A percentile compares a stretch with the other conserved stretches of the same genome.
Conservation (phyloP, 306 rosid species). For the Neltuma alba region DNA sequence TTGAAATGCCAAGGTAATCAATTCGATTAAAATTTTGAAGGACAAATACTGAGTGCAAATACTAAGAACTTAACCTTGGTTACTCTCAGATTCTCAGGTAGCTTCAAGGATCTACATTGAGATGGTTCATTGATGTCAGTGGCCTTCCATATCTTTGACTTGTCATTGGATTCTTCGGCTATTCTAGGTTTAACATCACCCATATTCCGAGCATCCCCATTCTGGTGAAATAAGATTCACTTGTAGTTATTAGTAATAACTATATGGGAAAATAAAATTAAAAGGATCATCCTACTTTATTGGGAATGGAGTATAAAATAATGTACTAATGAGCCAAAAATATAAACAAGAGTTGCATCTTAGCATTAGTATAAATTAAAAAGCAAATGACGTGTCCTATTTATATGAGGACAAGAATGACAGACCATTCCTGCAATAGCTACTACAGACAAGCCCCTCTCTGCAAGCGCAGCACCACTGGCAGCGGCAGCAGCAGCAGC, state of each 20-base stretch:
- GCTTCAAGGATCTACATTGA: constrained; percentile 92
- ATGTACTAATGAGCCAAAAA: not conserved
- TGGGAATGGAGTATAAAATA: not conserved
- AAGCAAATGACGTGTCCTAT: constrained; percentile 20
- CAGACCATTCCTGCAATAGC: constrained; percentile 87
- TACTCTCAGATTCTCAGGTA: constrained; percentile 78
- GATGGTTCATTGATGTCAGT: constrained; percentile 87
- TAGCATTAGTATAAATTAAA: not conserved
- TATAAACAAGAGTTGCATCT: constrained; percentile 14
- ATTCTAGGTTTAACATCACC: constrained; percentile 96
- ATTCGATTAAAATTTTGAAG: constrained; percentile 19
- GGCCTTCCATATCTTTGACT: constrained; percentile 97
- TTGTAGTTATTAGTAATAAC: constrained; percentile 26
- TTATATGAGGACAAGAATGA: constrained; percentile 34
- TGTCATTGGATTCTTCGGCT: constrained; percentile 90
- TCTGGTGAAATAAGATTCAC: constrained; percentile 54
- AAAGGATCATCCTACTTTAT: constrained; percentile 10
- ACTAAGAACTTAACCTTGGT: constrained; percentile 54
- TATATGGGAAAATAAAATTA: constrained; percentile 2
- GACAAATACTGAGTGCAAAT: not conserved
- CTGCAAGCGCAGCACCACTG: constrained; percentile 69
- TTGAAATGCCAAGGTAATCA: not conserved
- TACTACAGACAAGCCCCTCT: constrained; percentile 72
- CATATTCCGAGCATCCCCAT: constrained; percentile 83
- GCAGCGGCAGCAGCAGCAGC: constrained; percentile 61